Percentiles rank a stretch among this genome's conserved stretches.
Conservation (phyloP, 2,329 filamentous ascomycete genomes). For the Moelleriella libera region DNA sequence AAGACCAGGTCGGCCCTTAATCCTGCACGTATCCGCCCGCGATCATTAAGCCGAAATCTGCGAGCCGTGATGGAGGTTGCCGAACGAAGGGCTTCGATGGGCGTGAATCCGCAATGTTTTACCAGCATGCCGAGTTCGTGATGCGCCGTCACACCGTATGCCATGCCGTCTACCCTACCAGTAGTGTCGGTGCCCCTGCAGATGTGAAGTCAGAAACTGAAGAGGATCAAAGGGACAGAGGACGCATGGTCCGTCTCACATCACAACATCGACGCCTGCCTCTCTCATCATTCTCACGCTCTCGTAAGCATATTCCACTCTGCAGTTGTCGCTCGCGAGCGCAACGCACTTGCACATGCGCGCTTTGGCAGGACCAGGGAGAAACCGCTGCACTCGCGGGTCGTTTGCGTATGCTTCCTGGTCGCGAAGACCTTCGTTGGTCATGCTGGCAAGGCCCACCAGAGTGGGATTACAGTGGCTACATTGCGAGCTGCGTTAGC, state of each 20-base stretch:
- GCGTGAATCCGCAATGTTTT: constrained; percentile 5
- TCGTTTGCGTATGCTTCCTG: constrained; percentile 9
- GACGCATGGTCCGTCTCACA: constrained; percentile 1
- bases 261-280: constrained; percentile 6
- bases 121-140: constrained; percentile 7
- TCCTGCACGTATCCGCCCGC: constrained; percentile 4
- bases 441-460: constrained; percentile 9
- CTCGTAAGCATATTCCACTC: constrained; percentile 6
- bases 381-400: constrained; percentile 2
- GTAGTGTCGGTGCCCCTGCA: constrained; percentile 7
- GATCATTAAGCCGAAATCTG: constrained; percentile 5
- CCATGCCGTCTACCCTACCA: constrained; percentile 4
- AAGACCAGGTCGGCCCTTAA: constrained; percentile 7
- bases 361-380: constrained; percentile 3
- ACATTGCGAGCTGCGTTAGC: neutral
- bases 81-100: constrained; percentile 6
- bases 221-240: neutral
- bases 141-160: constrained; percentile 6
- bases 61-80: constrained; percentile 6
- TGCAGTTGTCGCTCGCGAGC: constrained; percentile 1
- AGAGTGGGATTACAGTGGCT: constrained; percentile 11
- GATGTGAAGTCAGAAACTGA: neutral
- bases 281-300: constrained; percentile 5
- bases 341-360: constrained; percentile 5
- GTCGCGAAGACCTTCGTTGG: constrained; percentile 9